Percentiles rank a stretch among this genome's conserved stretches.
Evolutionary conservation across 73 alveolate species (phyloP).

Genomic region (Paramecium biaurelia): DNA sequence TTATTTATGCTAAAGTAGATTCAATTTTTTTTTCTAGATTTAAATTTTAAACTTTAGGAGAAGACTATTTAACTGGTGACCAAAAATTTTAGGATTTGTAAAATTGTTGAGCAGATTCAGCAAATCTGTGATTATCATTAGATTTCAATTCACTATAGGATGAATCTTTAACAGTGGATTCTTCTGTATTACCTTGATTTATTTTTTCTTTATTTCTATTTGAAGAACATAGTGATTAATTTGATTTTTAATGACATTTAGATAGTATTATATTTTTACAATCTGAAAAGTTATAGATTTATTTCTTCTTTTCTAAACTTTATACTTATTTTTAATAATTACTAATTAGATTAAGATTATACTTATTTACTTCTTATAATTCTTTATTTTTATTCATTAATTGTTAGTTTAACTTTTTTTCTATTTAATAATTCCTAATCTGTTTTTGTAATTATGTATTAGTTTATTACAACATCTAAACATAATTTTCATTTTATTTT

Average conservation of each 20-base stretch:
- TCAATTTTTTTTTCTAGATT: not conserved
- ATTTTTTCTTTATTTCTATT: not conserved
- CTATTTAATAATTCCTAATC: constrained; percentile 26
- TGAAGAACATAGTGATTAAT: not conserved
- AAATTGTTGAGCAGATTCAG: not conserved
- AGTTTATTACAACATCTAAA: not conserved
- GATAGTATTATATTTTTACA: not conserved
- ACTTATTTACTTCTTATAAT: not conserved
- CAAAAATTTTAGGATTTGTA: not conserved
- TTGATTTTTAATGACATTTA: not conserved
- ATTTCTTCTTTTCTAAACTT: not conserved
- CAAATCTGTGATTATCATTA: not conserved
- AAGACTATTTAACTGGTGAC: not conserved
- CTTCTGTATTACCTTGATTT: not conserved
- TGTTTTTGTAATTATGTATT: not conserved
- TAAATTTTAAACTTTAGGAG: not conserved
- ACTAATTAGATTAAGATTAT: not conserved
- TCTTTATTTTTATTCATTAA: not conserved
- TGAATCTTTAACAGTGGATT: not conserved
- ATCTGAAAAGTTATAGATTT: not conserved
- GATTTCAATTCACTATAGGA: not conserved
- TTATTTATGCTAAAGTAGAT: not conserved
- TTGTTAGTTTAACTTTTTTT: not conserved
- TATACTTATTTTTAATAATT: not conserved
- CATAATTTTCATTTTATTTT: not conserved